Conservation (phyloP, 148 eudicot genomes). For the Diospyros lotus region DNA sequence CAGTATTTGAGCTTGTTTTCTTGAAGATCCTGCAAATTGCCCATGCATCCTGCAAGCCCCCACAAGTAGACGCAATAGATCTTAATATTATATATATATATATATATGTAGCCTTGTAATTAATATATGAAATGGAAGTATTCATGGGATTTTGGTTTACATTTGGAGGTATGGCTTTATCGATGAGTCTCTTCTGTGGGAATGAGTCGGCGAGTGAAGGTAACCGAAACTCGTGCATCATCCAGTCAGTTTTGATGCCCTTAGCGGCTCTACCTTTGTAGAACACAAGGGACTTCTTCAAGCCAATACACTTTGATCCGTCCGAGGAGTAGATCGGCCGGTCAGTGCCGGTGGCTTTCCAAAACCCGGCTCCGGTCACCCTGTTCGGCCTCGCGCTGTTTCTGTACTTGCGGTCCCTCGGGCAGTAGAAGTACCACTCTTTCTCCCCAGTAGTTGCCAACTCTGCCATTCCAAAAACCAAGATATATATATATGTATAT, state of each 20-base stretch:
- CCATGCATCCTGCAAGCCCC: slow-evolving; percentile 3
- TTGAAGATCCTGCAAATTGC: slow-evolving; percentile 11
- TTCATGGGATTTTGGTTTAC: slow-evolving; percentile 17
- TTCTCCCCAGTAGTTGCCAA: slow-evolving; percentile 76
- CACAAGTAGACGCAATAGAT: neutral
- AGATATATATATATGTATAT: too few relatives aligned
- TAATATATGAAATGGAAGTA: too few relatives aligned
- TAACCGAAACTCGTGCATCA: slow-evolving; percentile 98
- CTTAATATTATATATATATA: neutral
- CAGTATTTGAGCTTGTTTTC: slow-evolving; percentile 4
- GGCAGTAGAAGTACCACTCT: slow-evolving; percentile 92
- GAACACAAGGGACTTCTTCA: slow-evolving; percentile 92
- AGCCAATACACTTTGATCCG: slow-evolving; percentile 65
- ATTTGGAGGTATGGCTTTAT: slow-evolving; percentile 49
- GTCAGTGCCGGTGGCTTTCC: slow-evolving; percentile 97
- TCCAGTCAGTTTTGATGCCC: slow-evolving; percentile 92
- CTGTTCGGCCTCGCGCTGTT: slow-evolving; percentile 85
- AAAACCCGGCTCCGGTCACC: slow-evolving; percentile 86
- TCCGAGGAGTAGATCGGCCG: slow-evolving; percentile 76
- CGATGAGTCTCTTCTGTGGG: slow-evolving; percentile 37
- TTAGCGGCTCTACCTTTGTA: slow-evolving; percentile 94
- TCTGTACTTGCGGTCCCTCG: slow-evolving; percentile 83
- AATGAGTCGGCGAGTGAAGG: slow-evolving; percentile 43
- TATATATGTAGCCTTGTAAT: too few relatives aligned
- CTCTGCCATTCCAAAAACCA: slow-evolving; percentile 31